phyloP scores from a whole-genome alignment of 495 filamentous ascomycete species.

The Penicillium tannophilum region DNA sequence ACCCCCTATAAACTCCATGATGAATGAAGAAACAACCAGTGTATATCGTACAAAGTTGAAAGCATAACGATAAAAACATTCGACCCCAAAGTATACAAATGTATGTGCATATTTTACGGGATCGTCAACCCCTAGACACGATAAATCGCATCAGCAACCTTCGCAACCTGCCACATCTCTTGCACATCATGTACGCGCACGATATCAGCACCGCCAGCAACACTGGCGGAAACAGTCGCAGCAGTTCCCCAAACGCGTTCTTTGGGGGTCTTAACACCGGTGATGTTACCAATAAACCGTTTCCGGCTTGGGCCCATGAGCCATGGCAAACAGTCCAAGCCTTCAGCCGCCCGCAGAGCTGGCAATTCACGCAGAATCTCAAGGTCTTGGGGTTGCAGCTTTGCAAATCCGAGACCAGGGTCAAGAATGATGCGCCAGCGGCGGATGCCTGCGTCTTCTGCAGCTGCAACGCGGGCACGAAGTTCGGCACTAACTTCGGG shows the following conservation, averaged over 20 bases:
- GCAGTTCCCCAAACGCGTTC: constrained; percentile 84
- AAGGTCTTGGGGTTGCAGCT: constrained; percentile 77
- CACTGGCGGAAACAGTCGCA: constrained; percentile 81
- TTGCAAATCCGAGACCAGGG: constrained; percentile 92
- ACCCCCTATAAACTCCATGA: constrained; percentile 25
- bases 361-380: constrained; percentile 70
- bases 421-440: constrained; percentile 96
- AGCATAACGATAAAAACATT: constrained; percentile 17
- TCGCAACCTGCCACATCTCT: constrained; percentile 86
- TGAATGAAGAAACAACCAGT: constrained; percentile 26
- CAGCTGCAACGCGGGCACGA: constrained; percentile 66
- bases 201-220: constrained; percentile 92
- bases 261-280: constrained; percentile 68
- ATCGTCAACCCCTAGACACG: constrained; percentile 33
- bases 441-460: constrained; percentile 79
- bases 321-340: constrained; percentile 79
- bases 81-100: background rate
- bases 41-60: constrained; percentile 32
- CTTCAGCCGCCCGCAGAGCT: constrained; percentile 61
- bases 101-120: background rate
- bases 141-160: constrained; percentile 91
- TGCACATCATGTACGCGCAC: constrained; percentile 91
- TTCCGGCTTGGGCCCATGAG: constrained; percentile 88
- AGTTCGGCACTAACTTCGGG: constrained; percentile 70
- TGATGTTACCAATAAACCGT: constrained; percentile 81